Percentiles rank a stretch among this genome's conserved stretches.
Conservation (phyloP, 768 basidiomycete species). For the Boletus speciosus region DNA sequence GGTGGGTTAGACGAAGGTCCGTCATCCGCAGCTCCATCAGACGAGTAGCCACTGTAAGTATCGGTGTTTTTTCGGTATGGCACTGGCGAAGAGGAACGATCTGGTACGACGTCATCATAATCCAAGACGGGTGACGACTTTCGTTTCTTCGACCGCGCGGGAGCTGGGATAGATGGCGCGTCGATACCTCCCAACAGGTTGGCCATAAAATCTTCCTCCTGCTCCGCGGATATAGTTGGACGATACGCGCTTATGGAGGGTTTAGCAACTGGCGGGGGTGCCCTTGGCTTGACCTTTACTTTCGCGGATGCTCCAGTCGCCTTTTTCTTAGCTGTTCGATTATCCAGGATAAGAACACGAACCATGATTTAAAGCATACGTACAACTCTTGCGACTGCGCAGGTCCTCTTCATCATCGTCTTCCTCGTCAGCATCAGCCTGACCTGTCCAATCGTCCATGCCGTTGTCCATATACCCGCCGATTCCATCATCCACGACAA, state of each 20-base stretch:
- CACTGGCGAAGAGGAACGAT: conserved; percentile 39
- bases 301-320: conserved; percentile 22
- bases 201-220: conserved; percentile 90
- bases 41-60: conserved; percentile 37
- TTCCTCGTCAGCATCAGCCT: conserved; percentile 52
- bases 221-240: conserved; percentile 65
- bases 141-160: conserved; percentile 53
- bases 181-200: conserved; percentile 75
- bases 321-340: conserved; percentile 29
- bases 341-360: conserved; percentile 5
- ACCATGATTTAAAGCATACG: conserved; percentile 10
- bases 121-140: conserved; percentile 55
- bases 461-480: conserved; percentile 94
- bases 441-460: conserved; percentile 87
- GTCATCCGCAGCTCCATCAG: conserved; percentile 30
- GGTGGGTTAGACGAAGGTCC: conserved; percentile 22
- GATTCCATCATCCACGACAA: conserved; percentile 91
- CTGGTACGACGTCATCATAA: conserved; percentile 27
- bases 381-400: conserved; percentile 40
- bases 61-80: conserved; percentile 33
- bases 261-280: conserved; percentile 46
- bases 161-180: conserved; percentile 37
- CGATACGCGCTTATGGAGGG: conserved; percentile 80
- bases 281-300: conserved; percentile 41
- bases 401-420: conserved; percentile 43